Percentiles rank a stretch among this genome's conserved stretches.
Evolutionary conservation across 2,329 filamentous ascomycete genomes (phyloP).

Genomic region (Exophiala dermatitidis): DNA sequence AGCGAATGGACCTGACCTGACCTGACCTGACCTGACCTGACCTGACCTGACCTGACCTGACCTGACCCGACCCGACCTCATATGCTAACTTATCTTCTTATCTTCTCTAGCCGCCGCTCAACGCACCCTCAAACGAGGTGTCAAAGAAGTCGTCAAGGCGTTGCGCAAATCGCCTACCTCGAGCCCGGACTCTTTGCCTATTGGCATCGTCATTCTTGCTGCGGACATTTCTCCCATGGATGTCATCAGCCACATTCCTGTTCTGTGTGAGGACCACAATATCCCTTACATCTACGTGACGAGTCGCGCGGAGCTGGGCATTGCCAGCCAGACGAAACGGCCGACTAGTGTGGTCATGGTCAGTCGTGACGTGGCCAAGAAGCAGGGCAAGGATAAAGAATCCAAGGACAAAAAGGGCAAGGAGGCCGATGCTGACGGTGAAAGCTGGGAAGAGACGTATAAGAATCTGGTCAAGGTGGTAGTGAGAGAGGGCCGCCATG

Average conservation of each 20-base stretch:
- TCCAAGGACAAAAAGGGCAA: conserved; percentile 43
- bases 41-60: background rate
- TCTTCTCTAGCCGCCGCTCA: conserved; percentile 70
- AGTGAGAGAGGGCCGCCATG: conserved; percentile 51
- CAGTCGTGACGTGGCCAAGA: conserved; percentile 43
- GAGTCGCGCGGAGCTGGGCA: conserved; percentile 86
- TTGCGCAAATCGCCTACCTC: conserved; percentile 83
- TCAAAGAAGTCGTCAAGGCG: conserved; percentile 98
- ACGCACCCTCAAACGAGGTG: conserved; percentile 92
- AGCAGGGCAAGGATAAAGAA: conserved; percentile 34
- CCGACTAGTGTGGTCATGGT: conserved; percentile 96
- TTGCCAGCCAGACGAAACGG: conserved; percentile 88
- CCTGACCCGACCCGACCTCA: background rate
- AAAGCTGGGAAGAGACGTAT: conserved; percentile 47
- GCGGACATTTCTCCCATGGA: conserved; percentile 98
- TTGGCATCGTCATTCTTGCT: conserved; percentile 78
- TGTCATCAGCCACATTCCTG: conserved; percentile 95
- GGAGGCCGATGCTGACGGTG: conserved; percentile 36
- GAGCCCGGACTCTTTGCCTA: conserved; percentile 50
- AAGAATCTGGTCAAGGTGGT: conserved; percentile 53
- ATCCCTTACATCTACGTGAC: conserved; percentile 94
- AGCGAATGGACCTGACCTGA: background rate
- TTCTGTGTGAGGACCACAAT: conserved; percentile 96
- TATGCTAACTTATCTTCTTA: background rate
- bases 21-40: background rate